A percentile compares a stretch with the other conserved stretches of the same genome.
phyloP scores from a whole-genome alignment of 768 basidiomycete species.

The Pleurotus citrinopileatus region DNA sequence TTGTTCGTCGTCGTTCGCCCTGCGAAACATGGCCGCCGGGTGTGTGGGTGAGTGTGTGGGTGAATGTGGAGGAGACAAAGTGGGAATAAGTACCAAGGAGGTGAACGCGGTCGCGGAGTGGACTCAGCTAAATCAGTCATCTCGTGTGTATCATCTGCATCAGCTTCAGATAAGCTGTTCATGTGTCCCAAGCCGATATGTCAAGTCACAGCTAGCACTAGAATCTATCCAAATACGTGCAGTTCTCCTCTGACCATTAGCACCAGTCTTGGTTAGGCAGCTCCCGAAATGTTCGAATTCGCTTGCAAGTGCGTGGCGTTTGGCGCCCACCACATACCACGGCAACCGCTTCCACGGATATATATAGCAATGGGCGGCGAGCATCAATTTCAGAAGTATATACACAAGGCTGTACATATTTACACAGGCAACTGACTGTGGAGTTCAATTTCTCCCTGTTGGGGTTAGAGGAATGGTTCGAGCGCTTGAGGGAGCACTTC shows the following conservation, averaged over 20 bases:
- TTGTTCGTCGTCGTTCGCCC: slow-evolving; percentile 6
- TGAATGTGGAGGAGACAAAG: neutral
- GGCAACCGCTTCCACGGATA: too few species aligned
- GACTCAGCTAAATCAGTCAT: slow-evolving; percentile 8
- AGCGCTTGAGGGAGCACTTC: slow-evolving; percentile 55
- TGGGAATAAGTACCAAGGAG: slow-evolving; percentile 5
- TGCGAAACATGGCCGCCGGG: slow-evolving; percentile 1
- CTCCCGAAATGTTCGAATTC: too few species aligned
- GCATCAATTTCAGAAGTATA: too few species aligned
- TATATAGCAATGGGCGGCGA: too few species aligned
- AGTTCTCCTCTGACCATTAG: neutral
- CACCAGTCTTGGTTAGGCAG: too few species aligned
- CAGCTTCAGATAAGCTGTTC: slow-evolving; percentile 6
- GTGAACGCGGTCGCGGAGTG: slow-evolving; percentile 1
- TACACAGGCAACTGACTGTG: too few species aligned
- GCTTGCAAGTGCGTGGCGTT: too few species aligned
- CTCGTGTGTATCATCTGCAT: slow-evolving; percentile 7
- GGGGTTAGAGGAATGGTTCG: slow-evolving; percentile 49
- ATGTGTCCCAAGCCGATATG: neutral
- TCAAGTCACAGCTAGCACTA: neutral
- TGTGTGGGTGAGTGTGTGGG: neutral
- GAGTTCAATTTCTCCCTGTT: too few species aligned
- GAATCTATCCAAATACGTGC: neutral
- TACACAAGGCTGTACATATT: too few species aligned
- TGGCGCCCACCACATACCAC: too few species aligned